Evolutionary conservation across 2,329 filamentous ascomycete species (phyloP), one percentile per base, ranked within the genome.

Genomic region (Alternaria arbusti): DNA sequence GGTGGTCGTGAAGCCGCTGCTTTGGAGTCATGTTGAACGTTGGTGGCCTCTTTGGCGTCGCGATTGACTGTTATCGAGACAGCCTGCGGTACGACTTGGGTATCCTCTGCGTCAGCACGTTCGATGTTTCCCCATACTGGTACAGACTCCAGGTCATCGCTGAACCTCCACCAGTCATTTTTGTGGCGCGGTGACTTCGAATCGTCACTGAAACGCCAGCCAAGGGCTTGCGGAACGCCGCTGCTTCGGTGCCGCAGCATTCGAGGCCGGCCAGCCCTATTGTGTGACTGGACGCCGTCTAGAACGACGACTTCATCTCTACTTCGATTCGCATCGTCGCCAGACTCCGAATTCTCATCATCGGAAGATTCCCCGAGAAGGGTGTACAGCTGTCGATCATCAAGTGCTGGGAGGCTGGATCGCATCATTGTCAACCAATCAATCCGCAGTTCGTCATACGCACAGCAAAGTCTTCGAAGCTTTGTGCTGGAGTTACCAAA

Each of bases 381-480:
- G n/a, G 36, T 40, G 36, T 40, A 40, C 36, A 44, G 9, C 1
- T 30, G 15, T 40, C 3, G 12, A 8, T 43, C 46, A 9, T 17
- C 6, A 2, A 17, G 12, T 22, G 32, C 46, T 23, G 46, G 46
- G 20, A 17, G 23, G 9, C 25, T 23, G 10, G 8, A 28, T 22
- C 23, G 57, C 9, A 62, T 7, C 25, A 28, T 54, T 1, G 22
- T n/a, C n/a, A 57, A 17, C 63, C 59, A 65, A 17, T 30, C 17
- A 8, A 32, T 58, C 3, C 54, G 36, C 22, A 65, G 44, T 17
- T 56, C 49, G 11, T 65, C 59, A 22, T 62, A 65, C 2, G 55
- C 40, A 23, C 44, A 43, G 26, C 63, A 65, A 6, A 68, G 26
- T 1, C 47, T 52, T 17, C 46, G 25, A 3, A 68, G 8, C 12